Evolutionary conservation across 768 basidiomycete species (phyloP).

Genomic region (Chiua virens): DNA sequence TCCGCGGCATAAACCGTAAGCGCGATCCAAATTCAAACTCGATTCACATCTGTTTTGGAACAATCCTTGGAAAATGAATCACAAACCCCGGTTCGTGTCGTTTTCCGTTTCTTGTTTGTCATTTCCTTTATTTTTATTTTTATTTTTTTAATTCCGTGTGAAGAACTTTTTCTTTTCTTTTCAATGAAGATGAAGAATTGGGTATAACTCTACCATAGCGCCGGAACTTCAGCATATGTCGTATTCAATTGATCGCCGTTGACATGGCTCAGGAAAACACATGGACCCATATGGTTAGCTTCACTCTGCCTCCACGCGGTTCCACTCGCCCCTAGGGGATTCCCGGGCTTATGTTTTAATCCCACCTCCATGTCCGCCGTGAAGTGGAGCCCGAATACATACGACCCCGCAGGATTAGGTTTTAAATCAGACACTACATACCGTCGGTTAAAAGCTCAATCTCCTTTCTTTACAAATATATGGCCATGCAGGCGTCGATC

Average conservation of each 20-base stretch:
- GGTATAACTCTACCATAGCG: too few species aligned
- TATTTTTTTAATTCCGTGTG: slow-evolving; percentile 11
- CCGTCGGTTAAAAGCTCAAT: slow-evolving; percentile 54
- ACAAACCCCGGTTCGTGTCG: not conserved
- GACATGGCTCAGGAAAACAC: slow-evolving; percentile 30
- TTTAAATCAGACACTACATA: slow-evolving; percentile 5
- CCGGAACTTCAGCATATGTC: slow-evolving; percentile 31
- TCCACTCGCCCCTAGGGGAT: slow-evolving; percentile 18
- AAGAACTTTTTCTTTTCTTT: slow-evolving; percentile 17
- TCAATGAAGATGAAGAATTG: not conserved
- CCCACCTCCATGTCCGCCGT: slow-evolving; percentile 7
- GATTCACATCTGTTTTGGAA: slow-evolving; percentile 5
- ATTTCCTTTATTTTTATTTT: slow-evolving; percentile 19
- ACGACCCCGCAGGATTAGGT: slow-evolving; percentile 16
- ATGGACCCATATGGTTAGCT: slow-evolving; percentile 31
- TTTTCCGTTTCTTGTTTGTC: slow-evolving; percentile 21
- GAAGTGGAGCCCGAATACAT: slow-evolving; percentile 6
- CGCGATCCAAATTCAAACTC: slow-evolving; percentile 3
- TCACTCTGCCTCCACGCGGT: slow-evolving; percentile 23
- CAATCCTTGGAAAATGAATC: slow-evolving; percentile 7
- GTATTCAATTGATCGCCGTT: slow-evolving; percentile 37
- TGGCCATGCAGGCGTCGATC: slow-evolving; percentile 28
- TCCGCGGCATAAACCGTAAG: slow-evolving; percentile 12
- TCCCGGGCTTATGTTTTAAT: slow-evolving; percentile 12
- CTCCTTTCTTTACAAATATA: too few species aligned